Conservation (phyloP, 768 basidiomycete species). For the Mycena vitilis region DNA sequence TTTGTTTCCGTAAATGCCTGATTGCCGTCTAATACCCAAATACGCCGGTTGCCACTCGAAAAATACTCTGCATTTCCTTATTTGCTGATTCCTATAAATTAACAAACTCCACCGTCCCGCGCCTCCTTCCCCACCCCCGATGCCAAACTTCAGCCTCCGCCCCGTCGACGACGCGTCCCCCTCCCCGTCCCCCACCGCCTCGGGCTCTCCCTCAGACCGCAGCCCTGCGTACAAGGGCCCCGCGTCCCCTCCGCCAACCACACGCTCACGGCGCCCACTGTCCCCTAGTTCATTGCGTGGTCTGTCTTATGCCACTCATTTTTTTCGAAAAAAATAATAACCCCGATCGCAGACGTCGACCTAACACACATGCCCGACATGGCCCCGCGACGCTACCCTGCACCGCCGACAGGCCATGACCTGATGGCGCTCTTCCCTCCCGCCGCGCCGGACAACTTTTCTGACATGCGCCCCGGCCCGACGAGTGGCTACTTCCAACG, state of each 20-base stretch:
- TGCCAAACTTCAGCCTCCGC: constrained; percentile 62
- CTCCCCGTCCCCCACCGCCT: constrained; percentile 67
- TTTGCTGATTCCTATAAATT: constrained; percentile 3
- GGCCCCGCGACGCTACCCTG: constrained; percentile 70
- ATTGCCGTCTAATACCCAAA: constrained; percentile 15
- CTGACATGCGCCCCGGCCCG: constrained; percentile 69
- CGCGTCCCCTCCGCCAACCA: constrained; percentile 48
- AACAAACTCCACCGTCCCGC: neutral
- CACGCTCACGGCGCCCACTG: constrained; percentile 63
- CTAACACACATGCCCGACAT: constrained; percentile 61
- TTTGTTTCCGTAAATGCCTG: constrained; percentile 17
- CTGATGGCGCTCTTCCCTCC: constrained; percentile 89
- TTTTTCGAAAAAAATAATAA: constrained; percentile 5
- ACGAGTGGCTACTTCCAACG: constrained; percentile 80
- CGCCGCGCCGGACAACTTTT: constrained; percentile 66
- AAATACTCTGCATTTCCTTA: neutral
- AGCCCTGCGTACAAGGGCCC: constrained; percentile 44
- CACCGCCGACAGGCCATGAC: constrained; percentile 84
- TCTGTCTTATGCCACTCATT: constrained; percentile 39
- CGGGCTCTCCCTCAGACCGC: constrained; percentile 58
- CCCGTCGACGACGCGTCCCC: constrained; percentile 62
- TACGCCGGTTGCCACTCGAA: constrained; percentile 2
- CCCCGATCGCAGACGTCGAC: constrained; percentile 65
- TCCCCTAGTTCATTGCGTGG: constrained; percentile 75
- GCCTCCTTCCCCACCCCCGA: constrained; percentile 29